Evolutionary conservation across 2,329 filamentous ascomycete species (phyloP).

Genomic region (Tolypocladium pustulatum): DNA sequence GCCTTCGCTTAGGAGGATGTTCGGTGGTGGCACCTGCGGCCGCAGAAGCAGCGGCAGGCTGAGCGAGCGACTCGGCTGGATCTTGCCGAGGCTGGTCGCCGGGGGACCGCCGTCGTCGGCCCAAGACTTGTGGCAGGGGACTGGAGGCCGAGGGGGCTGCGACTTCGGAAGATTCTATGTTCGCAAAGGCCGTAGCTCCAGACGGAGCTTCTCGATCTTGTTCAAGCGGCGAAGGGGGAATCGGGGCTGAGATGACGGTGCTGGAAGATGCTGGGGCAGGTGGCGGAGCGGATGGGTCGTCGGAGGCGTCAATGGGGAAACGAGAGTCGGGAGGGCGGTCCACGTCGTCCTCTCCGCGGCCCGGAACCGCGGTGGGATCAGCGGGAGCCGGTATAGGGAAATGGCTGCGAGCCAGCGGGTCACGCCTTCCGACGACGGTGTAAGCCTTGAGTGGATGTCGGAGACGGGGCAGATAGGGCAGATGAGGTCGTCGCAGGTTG

Average conservation of each 20-base stretch:
- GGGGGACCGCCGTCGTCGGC: conserved; percentile 42
- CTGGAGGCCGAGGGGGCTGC: conserved; percentile 12
- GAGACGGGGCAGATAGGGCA: conserved; percentile 2
- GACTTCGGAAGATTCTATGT: conserved; percentile 29
- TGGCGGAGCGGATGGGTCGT: conserved; percentile 52
- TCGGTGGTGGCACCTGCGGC: conserved; percentile 5
- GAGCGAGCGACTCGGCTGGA: conserved; percentile 10
- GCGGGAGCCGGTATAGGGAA: conserved; percentile 7
- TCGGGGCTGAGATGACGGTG: conserved; percentile 32
- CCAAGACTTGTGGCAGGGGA: conserved; percentile 31
- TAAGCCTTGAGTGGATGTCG: not conserved
- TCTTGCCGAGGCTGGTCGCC: conserved; percentile 26
- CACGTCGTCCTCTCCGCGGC: conserved; percentile 31
- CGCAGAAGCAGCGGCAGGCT: conserved; percentile 8
- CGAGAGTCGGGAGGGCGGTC: conserved; percentile 24
- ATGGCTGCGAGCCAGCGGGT: conserved; percentile 12
- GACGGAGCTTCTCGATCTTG: conserved; percentile 12
- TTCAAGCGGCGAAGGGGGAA: conserved; percentile 11
- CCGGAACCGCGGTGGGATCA: conserved; percentile 22
- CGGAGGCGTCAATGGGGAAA: conserved; percentile 38
- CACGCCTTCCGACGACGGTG: conserved; percentile 7
- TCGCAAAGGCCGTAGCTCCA: conserved; percentile 21
- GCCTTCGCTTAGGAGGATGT: conserved; percentile 38
- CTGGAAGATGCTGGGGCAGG: conserved; percentile 36
- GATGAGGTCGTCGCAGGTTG: not conserved